Conservation (phyloP, 441 rosid genomes). For the Gossypium schwendimanii region DNA sequence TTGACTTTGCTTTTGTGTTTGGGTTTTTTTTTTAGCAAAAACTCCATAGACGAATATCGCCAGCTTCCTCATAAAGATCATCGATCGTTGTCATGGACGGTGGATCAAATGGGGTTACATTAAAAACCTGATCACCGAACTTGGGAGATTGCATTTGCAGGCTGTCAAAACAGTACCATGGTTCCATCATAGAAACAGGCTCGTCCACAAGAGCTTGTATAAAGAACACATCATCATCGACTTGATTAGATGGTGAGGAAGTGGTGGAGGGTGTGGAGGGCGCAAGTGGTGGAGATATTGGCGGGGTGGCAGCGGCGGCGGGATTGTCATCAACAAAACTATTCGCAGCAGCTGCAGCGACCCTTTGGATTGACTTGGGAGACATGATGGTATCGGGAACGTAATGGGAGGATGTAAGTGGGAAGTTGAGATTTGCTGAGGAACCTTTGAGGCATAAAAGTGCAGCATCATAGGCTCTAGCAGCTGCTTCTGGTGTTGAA, state of each 20-base stretch:
- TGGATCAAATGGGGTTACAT: constrained; percentile 27
- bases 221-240: constrained; percentile 48
- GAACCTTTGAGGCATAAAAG: constrained; percentile 84
- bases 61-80: constrained; percentile 50
- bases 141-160: constrained; percentile 25
- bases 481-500: constrained; percentile 91
- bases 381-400: constrained; percentile 46
- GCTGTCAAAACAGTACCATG: constrained; percentile 37
- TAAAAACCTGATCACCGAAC: constrained; percentile 41
- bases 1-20: neutral
- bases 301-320: constrained; percentile 5
- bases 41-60: constrained; percentile 68
- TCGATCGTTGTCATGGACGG: constrained; percentile 23
- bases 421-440: constrained; percentile 84
- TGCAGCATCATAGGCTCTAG: constrained; percentile 94
- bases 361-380: constrained; percentile 77
- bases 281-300: constrained; percentile 22
- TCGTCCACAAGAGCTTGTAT: constrained; percentile 33
- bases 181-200: constrained; percentile 29
- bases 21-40: constrained; percentile 32
- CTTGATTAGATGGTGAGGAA: constrained; percentile 39
- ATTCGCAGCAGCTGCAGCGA: constrained; percentile 62
- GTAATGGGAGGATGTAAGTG: constrained; percentile 35
- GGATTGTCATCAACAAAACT: constrained; percentile 22
- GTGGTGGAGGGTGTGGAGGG: constrained; percentile 9